These are phyloP conservation scores for Phellinidium pouzarii DNA, from an alignment of 1,284 basidiomycete genomes.

Conservation along the genomic window DNA sequence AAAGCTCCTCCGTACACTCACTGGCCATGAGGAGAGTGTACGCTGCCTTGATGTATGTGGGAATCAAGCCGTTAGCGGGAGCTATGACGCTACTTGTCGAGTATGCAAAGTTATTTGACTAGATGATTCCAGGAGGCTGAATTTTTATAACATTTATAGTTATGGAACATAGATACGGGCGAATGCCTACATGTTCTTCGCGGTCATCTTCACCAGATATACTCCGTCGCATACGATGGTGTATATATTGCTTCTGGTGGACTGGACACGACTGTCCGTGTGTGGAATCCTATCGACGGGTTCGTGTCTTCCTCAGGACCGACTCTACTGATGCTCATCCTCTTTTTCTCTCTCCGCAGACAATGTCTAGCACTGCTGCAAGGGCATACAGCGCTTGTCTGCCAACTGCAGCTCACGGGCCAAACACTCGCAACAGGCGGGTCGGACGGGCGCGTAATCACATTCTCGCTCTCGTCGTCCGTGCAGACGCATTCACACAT, in stretches of 20 bases:
- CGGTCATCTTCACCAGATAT: slow-evolving; percentile 93
- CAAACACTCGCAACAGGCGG: slow-evolving; percentile 83
- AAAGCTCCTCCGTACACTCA: slow-evolving; percentile 57
- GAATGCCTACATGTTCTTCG: slow-evolving; percentile 78
- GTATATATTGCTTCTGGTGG: slow-evolving; percentile 80
- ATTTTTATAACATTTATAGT: slow-evolving; percentile 33
- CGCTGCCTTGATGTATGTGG: slow-evolving; percentile 86
- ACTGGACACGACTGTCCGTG: slow-evolving; percentile 84
- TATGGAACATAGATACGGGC: slow-evolving; percentile 83
- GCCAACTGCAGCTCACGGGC: slow-evolving; percentile 81
- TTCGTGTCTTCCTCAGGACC: slow-evolving; percentile 28
- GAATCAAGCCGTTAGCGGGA: slow-evolving; percentile 77
- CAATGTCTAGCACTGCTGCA: slow-evolving; percentile 82
- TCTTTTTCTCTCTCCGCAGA: slow-evolving; percentile 32
- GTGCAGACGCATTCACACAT: slow-evolving; percentile 14
- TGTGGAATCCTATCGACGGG: slow-evolving; percentile 84
- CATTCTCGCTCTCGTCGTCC: slow-evolving; percentile 44
- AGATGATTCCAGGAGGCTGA: neutral
- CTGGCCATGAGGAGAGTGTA: slow-evolving; percentile 81
- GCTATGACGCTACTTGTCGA: slow-evolving; percentile 82
- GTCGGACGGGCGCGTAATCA: slow-evolving; percentile 90
- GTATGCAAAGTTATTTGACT: slow-evolving; percentile 37
- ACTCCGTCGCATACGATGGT: slow-evolving; percentile 91
- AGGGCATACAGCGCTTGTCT: slow-evolving; percentile 92
- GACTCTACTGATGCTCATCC: slow-evolving; percentile 4